A percentile compares a stretch with the other conserved stretches of the same genome.
Evolutionary conservation across 2,329 filamentous ascomycete species (phyloP).

Genomic region (Phaeoacremonium minimum): DNA sequence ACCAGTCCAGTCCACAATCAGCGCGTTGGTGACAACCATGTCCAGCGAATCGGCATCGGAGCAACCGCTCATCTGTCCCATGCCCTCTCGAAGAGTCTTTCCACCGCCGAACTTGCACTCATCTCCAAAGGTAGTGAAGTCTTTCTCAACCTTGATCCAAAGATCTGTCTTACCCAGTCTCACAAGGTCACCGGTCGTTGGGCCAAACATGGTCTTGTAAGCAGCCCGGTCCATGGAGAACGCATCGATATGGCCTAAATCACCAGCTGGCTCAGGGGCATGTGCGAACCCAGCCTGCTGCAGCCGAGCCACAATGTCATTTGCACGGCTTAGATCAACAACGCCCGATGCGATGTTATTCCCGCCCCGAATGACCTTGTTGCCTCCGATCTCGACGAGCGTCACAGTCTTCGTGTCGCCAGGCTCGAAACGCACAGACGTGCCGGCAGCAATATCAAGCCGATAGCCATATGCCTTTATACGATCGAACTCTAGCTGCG

Average conservation of each 20-base stretch:
- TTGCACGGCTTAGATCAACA: slow-evolving; percentile 59
- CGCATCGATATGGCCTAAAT: slow-evolving; percentile 52
- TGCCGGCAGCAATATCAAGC: slow-evolving; percentile 86
- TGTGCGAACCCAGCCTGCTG: slow-evolving; percentile 76
- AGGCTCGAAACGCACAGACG: slow-evolving; percentile 89
- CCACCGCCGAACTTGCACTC: slow-evolving; percentile 95
- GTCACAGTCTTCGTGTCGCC: slow-evolving; percentile 88
- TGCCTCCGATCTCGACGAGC: slow-evolving; percentile 82
- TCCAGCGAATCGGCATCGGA: slow-evolving; percentile 71
- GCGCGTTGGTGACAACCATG: slow-evolving; percentile 81
- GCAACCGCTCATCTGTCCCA: slow-evolving; percentile 85
- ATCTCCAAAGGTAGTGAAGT: slow-evolving; percentile 80
- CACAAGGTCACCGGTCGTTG: slow-evolving; percentile 83
- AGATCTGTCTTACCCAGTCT: slow-evolving; percentile 79
- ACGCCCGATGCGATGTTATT: slow-evolving; percentile 73
- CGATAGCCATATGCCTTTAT: slow-evolving; percentile 76
- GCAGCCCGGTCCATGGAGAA: slow-evolving; percentile 72
- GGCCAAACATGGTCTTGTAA: slow-evolving; percentile 88
- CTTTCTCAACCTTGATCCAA: slow-evolving; percentile 86
- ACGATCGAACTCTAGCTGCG: slow-evolving; percentile 84
- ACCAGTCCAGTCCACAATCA: slow-evolving; percentile 86
- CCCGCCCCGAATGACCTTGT: slow-evolving; percentile 76
- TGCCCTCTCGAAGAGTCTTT: slow-evolving; percentile 89
- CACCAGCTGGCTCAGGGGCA: slow-evolving; percentile 57
- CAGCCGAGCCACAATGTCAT: slow-evolving; percentile 64